A percentile compares a stretch with the other conserved stretches of the same genome.
These are phyloP conservation scores for Camelina hispida DNA, from an alignment of 345 rosid genomes.

Conservation along the genomic window DNA sequence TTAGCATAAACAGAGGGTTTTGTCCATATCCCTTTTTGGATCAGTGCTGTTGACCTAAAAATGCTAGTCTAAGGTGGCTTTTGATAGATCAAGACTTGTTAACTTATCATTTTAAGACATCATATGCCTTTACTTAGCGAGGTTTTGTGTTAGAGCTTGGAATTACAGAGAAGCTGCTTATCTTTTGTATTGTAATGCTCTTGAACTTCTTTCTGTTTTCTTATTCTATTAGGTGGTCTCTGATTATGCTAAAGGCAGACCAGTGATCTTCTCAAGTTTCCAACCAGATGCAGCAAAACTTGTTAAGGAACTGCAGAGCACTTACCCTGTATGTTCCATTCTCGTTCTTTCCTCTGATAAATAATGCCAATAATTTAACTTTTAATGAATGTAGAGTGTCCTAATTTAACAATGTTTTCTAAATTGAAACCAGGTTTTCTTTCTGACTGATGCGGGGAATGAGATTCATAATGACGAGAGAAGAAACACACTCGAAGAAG, in stretches of 20 bases:
- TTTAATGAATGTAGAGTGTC: neutral
- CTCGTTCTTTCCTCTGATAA: neutral
- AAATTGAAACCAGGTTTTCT: conserved; percentile 61
- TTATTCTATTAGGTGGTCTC: conserved; percentile 58
- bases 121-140: neutral
- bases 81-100: neutral
- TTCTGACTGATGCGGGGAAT: conserved; percentile 73
- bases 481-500: conserved; percentile 91
- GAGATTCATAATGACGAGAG: conserved; percentile 62
- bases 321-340: conserved; percentile 69
- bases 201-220: neutral
- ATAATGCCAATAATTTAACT: neutral
- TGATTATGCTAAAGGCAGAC: conserved; percentile 61
- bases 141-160: neutral
- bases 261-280: conserved; percentile 84
- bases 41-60: neutral
- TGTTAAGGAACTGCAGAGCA: conserved; percentile 65
- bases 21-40: neutral
- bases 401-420: conserved; percentile 4
- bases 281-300: conserved; percentile 92
- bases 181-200: neutral
- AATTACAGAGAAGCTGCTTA: neutral
- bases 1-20: neutral
- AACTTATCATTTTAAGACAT: neutral
- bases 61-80: neutral